These are phyloP conservation scores for Santalum album DNA, from an alignment of 164 flowering plant genomes.

Conservation along the genomic window DNA sequence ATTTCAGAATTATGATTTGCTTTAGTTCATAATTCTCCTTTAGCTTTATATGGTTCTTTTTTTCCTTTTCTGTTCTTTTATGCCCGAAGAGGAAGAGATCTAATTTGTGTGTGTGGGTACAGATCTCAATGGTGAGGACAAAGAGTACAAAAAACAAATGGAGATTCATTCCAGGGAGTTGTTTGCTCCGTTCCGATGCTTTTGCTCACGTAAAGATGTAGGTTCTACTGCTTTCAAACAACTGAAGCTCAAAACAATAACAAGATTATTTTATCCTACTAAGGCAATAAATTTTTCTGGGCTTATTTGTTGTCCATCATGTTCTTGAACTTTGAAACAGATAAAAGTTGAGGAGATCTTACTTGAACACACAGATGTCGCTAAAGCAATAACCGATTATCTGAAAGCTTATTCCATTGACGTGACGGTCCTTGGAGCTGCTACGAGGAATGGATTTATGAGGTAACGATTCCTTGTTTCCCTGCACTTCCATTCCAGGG, in stretches of 20 bases:
- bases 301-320: neutral
- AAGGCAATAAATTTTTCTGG: too few species aligned
- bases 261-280: too few species aligned
- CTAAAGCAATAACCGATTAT: constrained; percentile 31
- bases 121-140: too few species aligned
- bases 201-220: constrained; percentile 43
- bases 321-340: constrained; percentile 13
- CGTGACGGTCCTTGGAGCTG: constrained; percentile 34
- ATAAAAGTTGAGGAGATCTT: constrained; percentile 36
- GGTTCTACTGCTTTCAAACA: constrained; percentile 7
- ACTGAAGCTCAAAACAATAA: too few species aligned
- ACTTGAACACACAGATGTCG: constrained; percentile 28
- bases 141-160: too few species aligned
- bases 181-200: constrained; percentile 52
- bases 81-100: constrained; percentile 34
- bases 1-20: too few species aligned
- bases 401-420: constrained; percentile 16
- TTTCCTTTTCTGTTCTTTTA: constrained; percentile 53
- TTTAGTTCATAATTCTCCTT: too few species aligned
- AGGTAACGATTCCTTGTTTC: constrained; percentile 30
- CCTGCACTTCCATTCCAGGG: neutral
- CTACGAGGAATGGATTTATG: constrained; percentile 23
- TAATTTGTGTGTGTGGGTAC: too few species aligned
- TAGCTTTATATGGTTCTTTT: constrained; percentile 7
- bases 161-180: too few species aligned